Conservation (phyloP, 1,284 basidiomycete genomes). For the Cystobasidiaceae sp. region DNA sequence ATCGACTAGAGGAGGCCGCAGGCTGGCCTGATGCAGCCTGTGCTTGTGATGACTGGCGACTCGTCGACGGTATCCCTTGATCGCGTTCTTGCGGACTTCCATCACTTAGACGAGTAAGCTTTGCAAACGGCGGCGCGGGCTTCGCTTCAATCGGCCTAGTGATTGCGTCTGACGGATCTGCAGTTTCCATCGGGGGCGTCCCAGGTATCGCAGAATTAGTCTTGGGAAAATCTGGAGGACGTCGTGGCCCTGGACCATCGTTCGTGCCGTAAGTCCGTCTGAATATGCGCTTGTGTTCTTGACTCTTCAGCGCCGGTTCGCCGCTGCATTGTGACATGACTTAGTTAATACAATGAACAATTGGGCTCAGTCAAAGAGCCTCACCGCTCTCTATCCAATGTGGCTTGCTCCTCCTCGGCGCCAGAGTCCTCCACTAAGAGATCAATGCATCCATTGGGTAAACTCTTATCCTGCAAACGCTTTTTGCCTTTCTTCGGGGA, state of each 20-base stretch:
- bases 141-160: neutral
- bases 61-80: neutral
- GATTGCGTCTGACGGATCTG: neutral
- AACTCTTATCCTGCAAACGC: constrained; percentile 36
- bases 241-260: neutral
- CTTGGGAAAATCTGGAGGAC: constrained; percentile 8
- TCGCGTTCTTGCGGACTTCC: neutral
- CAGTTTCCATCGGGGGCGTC: constrained; percentile 8
- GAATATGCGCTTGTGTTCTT: constrained; percentile 21
- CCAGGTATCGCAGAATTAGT: constrained; percentile 8
- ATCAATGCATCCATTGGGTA: constrained; percentile 71
- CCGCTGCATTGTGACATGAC: neutral
- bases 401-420: constrained; percentile 54
- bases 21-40: neutral
- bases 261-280: constrained; percentile 28
- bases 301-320: constrained; percentile 13
- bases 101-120: constrained; percentile 7
- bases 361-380: neutral
- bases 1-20: neutral
- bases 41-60: neutral
- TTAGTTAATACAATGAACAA: neutral
- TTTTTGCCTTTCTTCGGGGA: constrained; percentile 3
- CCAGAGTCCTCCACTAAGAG: constrained; percentile 62
- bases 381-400: constrained; percentile 50
- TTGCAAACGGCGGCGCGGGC: constrained; percentile 12